Percentiles rank a stretch among this genome's conserved stretches.
Conservation (phyloP, 78 protist genomes). For the Trichosphaerium sp. region DNA sequence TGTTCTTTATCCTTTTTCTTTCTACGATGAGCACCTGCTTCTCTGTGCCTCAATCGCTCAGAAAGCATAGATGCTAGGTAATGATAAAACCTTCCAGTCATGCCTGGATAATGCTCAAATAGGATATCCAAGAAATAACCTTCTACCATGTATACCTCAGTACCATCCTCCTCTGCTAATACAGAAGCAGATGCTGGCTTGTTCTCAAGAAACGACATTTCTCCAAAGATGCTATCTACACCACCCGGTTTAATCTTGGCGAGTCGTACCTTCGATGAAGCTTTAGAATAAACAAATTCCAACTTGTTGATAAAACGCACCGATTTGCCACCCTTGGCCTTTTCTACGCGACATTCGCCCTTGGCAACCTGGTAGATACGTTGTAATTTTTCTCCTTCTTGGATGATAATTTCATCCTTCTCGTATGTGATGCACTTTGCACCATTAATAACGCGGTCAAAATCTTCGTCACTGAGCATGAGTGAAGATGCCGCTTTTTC, state of each 20-base stretch:
- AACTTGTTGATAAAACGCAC: neutral
- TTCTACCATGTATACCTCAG: conserved; percentile 37
- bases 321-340: neutral
- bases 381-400: conserved; percentile 36
- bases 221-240: conserved; percentile 32
- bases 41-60: neutral
- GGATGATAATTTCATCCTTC: conserved; percentile 32
- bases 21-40: too few species aligned
- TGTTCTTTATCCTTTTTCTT: too few species aligned
- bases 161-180: conserved; percentile 27
- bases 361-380: conserved; percentile 48
- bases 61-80: conserved; percentile 15
- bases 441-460: conserved; percentile 34
- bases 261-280: neutral
- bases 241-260: neutral
- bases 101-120: conserved; percentile 30
- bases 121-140: conserved; percentile 53
- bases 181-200: conserved; percentile 48
- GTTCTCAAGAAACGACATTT: conserved; percentile 42
- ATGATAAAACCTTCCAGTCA: conserved; percentile 47
- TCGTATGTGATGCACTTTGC: conserved; percentile 7
- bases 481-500: too few species aligned
- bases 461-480: conserved; percentile 38
- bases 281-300: neutral
- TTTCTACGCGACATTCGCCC: conserved; percentile 46